Conservation (phyloP, 1,139 yeast genomes). For the Yamadazyma siamensis region DNA sequence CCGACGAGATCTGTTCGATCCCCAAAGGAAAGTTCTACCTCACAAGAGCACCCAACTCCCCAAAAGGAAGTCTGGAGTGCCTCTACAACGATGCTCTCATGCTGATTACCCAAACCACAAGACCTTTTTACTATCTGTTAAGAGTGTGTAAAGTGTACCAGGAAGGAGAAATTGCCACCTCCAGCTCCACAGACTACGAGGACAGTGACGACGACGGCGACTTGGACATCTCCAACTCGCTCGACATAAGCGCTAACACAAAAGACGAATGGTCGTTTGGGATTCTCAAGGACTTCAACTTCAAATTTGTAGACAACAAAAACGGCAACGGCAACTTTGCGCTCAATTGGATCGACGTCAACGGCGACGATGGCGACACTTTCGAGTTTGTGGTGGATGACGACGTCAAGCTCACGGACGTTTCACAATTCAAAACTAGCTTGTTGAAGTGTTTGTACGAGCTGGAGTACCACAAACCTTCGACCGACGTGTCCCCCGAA, state of each 20-base stretch:
- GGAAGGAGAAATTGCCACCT: constrained; percentile 56
- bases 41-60: constrained; percentile 71
- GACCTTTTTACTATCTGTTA: constrained; percentile 66
- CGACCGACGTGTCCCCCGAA: constrained; percentile 15
- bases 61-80: constrained; percentile 85
- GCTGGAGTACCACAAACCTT: constrained; percentile 53
- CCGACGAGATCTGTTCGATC: constrained; percentile 67
- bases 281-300: constrained; percentile 58
- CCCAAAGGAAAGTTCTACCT: constrained; percentile 80
- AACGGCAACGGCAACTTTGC: constrained; percentile 37
- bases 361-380: constrained; percentile 83
- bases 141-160: constrained; percentile 67
- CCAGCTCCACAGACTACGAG: constrained; percentile 32
- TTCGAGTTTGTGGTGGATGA: constrained; percentile 78
- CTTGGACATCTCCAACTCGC: constrained; percentile 33
- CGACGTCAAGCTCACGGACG: constrained; percentile 51
- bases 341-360: constrained; percentile 76
- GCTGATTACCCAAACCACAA: constrained; percentile 63
- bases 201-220: constrained; percentile 58
- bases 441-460: constrained; percentile 74
- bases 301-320: constrained; percentile 34
- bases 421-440: constrained; percentile 62
- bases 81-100: constrained; percentile 78
- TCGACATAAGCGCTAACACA: constrained; percentile 11
- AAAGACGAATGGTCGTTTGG: constrained; percentile 68